Evolutionary conservation across 2,329 filamentous ascomycete species (phyloP).

Genomic region (Teratosphaeria pseudoeucalypti): DNA sequence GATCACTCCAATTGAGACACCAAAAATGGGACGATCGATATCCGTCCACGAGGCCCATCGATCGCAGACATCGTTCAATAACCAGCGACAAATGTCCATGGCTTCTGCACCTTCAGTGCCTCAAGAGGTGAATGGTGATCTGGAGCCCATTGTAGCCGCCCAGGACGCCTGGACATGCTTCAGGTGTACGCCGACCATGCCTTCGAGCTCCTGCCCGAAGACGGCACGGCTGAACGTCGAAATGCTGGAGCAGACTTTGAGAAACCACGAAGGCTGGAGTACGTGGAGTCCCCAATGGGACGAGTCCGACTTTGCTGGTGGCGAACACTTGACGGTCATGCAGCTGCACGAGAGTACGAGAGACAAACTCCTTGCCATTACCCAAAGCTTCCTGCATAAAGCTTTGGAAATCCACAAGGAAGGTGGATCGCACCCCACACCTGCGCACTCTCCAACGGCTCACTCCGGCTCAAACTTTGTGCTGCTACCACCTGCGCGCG

Average conservation of each 20-base stretch:
- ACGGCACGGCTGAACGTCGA: constrained; percentile 43
- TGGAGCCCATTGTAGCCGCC: constrained; percentile 39
- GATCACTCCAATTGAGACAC: constrained; percentile 38
- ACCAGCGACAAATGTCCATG: constrained; percentile 30
- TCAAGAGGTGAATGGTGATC: constrained; percentile 23
- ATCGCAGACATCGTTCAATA: constrained; percentile 32
- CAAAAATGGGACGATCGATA: constrained; percentile 36
- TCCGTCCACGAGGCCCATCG: constrained; percentile 37
- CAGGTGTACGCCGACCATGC: constrained; percentile 40
- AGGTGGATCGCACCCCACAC: constrained; percentile 9
- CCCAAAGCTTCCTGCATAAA: constrained; percentile 59
- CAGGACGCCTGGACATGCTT: constrained; percentile 45
- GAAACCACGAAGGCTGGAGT: constrained; percentile 42
- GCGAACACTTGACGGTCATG: constrained; percentile 37
- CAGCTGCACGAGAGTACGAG: constrained; percentile 46
- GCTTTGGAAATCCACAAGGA: constrained; percentile 58
- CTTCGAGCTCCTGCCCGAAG: constrained; percentile 39
- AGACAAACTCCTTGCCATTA: constrained; percentile 62
- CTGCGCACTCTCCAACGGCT: constrained; percentile 34
- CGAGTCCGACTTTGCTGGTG: constrained; percentile 37
- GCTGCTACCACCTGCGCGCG: constrained; percentile 53
- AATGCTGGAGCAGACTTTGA: constrained; percentile 40
- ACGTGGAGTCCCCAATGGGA: constrained; percentile 42
- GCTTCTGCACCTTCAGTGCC: constrained; percentile 15
- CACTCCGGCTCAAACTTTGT: constrained; percentile 51